Evolutionary conservation across 305 asterid genomes (phyloP), one percentile per base, ranked within the genome.

Genomic region (Plantago lanceolata): DNA sequence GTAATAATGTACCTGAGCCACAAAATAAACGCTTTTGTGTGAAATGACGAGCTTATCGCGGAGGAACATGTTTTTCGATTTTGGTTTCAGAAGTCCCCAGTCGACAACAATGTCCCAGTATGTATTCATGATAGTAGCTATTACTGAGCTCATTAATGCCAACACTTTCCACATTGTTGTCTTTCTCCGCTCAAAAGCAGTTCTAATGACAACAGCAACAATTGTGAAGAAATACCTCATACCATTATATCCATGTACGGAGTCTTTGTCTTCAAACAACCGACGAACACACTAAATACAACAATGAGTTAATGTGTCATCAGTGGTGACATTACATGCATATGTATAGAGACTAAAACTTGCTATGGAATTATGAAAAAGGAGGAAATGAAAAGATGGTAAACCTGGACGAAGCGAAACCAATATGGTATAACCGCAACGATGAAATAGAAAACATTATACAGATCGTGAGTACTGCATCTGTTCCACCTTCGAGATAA

Each of bases 381-480:
- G 58, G 57, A 67, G 16, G 60, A 43, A 24, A 51, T 28, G 47
- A 37, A 49, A 12, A 19, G 35, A 16, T 12, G 9, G 43, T 50
- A 50, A 71, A 89, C 96, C 96, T 89, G 96, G 60, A 86, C 85
- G 81, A 83, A 83, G 55, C 94, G 95, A 54, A 86, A 74, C 96
- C 96, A 89, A 68, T 80, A 87, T 47, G 96, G 96, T 73, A 86
- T 43, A 71, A 85, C 83, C 48, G 88, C 95, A 53, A 84, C 69
- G 28, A 89, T 63, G 65, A 86, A 84, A 68, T 84, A 81, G 75
- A 89, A 87, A 52, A 75, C 73, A 52, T 76, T 83, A 66, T 89
- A 89, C 60, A 76, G 74, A 61, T 82, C 73, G 50, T 73, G 77
- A 60, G 49, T 62, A 63, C 67, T 63, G 80, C 96, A 87, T 45